phyloP scores from a whole-genome alignment of 2,329 filamentous ascomycete species.

The Ceratocystis variospora region DNA sequence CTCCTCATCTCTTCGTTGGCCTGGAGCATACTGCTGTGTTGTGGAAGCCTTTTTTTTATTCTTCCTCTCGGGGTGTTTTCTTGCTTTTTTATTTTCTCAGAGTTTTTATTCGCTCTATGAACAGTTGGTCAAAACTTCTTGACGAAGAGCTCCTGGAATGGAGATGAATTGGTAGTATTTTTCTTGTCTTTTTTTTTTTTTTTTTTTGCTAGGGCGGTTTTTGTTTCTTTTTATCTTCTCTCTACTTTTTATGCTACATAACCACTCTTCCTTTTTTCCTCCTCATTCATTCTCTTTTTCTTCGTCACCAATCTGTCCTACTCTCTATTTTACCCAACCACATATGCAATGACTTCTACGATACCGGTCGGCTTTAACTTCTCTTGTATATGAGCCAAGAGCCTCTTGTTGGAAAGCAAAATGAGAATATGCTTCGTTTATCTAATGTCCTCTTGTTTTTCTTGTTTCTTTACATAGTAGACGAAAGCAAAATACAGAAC shows the following conservation, averaged over 20 bases:
- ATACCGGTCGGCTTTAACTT: background rate
- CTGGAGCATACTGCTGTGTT: background rate
- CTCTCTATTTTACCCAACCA: background rate
- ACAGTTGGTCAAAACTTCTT: background rate
- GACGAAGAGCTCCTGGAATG: conserved; percentile 7
- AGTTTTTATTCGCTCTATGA: conserved; percentile 9
- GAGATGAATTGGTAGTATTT: conserved; percentile 2
- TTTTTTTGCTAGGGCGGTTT: conserved; percentile 5
- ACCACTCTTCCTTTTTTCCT: background rate
- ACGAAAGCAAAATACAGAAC: background rate
- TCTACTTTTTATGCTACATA: conserved; percentile 9
- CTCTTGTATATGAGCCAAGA: background rate
- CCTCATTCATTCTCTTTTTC: background rate
- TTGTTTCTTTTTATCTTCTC: conserved; percentile 8
- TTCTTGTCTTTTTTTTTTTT: conserved; percentile 8
- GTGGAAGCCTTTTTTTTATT: background rate
- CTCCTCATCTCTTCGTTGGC: background rate
- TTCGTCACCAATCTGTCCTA: background rate
- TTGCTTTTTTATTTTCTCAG: conserved; percentile 1
- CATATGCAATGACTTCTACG: background rate
- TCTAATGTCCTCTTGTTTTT: background rate
- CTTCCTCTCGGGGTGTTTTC: background rate
- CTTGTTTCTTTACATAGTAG: background rate
- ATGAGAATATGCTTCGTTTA: background rate
- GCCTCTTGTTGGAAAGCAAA: background rate